phyloP scores from a whole-genome alignment of 257 asterid species.

The Nicotiana obtusifolia region DNA sequence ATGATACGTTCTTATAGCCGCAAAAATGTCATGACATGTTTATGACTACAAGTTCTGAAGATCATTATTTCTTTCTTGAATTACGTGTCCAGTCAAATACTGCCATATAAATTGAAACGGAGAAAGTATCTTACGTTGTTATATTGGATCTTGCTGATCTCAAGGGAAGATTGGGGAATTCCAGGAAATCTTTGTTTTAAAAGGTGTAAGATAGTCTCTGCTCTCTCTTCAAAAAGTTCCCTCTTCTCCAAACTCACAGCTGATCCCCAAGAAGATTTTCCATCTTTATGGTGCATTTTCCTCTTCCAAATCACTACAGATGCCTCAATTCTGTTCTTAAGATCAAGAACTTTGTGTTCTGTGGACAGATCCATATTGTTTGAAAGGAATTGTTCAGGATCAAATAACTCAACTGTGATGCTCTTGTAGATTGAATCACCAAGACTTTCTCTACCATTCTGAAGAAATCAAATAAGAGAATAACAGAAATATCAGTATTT shows the following conservation, averaged over 20 bases:
- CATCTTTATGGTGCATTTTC: conserved; percentile 63
- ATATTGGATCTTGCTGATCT: conserved; percentile 74
- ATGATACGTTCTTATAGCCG: too few species aligned
- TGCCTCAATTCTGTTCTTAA: conserved; percentile 86
- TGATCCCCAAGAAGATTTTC: conserved; percentile 66
- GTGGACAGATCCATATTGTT: conserved; percentile 56
- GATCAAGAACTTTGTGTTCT: conserved; percentile 79
- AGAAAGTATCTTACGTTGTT: conserved; percentile 42
- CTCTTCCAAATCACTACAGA: conserved; percentile 83
- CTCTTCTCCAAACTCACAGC: conserved; percentile 72
- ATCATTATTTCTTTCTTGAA: too few species aligned
- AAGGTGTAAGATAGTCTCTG: conserved; percentile 62
- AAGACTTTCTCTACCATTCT: conserved; percentile 83
- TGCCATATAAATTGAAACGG: not conserved
- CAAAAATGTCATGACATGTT: too few species aligned
- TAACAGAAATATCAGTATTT: not conserved
- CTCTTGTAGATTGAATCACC: conserved; percentile 67
- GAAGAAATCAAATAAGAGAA: not conserved
- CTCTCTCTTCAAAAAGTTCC: conserved; percentile 84
- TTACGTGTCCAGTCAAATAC: too few species aligned
- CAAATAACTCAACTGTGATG: conserved; percentile 69
- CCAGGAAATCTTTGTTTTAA: conserved; percentile 77
- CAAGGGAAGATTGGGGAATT: conserved; percentile 79
- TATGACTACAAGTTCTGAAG: too few species aligned
- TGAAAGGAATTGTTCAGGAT: conserved; percentile 60